Base-by-base conservation (phyloP, 192 early-diverging fungal genomes). In the Pilobolus umbonatus region DNA sequence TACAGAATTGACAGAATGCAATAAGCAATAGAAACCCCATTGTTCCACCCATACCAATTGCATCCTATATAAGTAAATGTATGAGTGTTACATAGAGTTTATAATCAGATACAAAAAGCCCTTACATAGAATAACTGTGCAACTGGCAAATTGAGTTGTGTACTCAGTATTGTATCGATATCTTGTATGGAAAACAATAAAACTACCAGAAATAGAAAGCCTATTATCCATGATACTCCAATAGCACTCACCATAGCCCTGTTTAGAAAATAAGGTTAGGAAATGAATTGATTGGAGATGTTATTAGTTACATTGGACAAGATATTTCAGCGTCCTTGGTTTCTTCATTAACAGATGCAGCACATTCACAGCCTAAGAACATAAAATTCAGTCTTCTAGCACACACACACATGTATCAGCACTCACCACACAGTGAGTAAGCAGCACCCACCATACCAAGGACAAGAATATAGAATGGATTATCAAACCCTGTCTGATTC, bases 1-100 rank as follows among this genome's bases (percentile, higher is more conserved):
- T 73, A 32, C 74, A 63, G 28, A 68, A 78, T 32, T 71, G 69
- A 19, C 72, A 73, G 38, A 74, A 62, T 45, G 73, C 59, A n/a
- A 81, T 64, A 15, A 81, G 45, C 10, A 66, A 24, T 25, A 81
- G 61, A 11, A 81, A 53, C 14, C 71, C 54, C 4, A 65, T 43
- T 0, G 77, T 71, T 17, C 60, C 65, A 7, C 31, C 47, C 22
- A 57, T 62, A 11, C 79, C 79, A 0, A 77, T 65, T 19, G 71
- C 65, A 62, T 79, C 77, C 68, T 73, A 26, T 36, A 21, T 24
- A 35, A 26, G 28, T 49, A 62, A 69, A 29, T 64, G 10, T 19
- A 49, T 39, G 24, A 47, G 30, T 3, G 8, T 24, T 21, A 31
- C 28, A 38, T 10, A 43, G 5, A 0, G 1, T 9, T 7, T 9